phyloP scores from a whole-genome alignment of 2,329 filamentous ascomycete species.

The Plenodomus lindquistii region DNA sequence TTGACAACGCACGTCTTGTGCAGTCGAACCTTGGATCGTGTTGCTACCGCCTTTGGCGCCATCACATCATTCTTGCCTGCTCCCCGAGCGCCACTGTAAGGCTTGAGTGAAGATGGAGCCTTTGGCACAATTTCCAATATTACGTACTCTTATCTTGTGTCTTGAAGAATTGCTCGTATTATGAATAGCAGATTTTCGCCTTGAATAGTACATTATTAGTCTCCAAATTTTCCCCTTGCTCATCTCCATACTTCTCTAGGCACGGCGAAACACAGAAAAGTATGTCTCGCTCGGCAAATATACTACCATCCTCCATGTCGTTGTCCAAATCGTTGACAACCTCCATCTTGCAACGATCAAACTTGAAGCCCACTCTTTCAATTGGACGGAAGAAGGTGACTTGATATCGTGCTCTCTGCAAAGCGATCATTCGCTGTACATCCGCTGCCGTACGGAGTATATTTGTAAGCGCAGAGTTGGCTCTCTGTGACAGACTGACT shows the following conservation, averaged over 20 bases:
- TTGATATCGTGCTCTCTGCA: constrained; percentile 38
- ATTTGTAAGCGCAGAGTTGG: constrained; percentile 20
- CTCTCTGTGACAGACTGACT: constrained; percentile 14
- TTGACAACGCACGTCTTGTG: constrained; percentile 41
- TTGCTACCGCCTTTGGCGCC: constrained; percentile 31
- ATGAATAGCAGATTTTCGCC: constrained; percentile 35
- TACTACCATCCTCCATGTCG: constrained; percentile 22
- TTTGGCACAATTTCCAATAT: constrained; percentile 27
- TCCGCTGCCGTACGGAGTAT: constrained; percentile 31
- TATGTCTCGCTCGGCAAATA: constrained; percentile 17
- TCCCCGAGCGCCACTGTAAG: constrained; percentile 23
- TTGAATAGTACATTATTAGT: constrained; percentile 35
- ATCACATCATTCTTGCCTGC: constrained; percentile 26
- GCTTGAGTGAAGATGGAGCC: constrained; percentile 26
- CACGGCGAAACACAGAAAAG: constrained; percentile 40
- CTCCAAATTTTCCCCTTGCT: constrained; percentile 29
- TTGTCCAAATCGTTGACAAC: constrained; percentile 32
- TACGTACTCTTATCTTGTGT: neutral
- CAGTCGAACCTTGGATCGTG: constrained; percentile 32
- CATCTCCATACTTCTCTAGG: constrained; percentile 35
- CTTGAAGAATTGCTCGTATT: constrained; percentile 5
- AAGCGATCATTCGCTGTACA: constrained; percentile 30
- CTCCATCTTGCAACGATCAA: constrained; percentile 37
- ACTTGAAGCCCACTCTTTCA: constrained; percentile 4
- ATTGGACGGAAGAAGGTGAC: constrained; percentile 26